Percentiles rank a stretch among this genome's conserved stretches.
These are phyloP conservation scores for Annona cherimola DNA, from an alignment of 164 flowering plant genomes.

Conservation along the genomic window DNA sequence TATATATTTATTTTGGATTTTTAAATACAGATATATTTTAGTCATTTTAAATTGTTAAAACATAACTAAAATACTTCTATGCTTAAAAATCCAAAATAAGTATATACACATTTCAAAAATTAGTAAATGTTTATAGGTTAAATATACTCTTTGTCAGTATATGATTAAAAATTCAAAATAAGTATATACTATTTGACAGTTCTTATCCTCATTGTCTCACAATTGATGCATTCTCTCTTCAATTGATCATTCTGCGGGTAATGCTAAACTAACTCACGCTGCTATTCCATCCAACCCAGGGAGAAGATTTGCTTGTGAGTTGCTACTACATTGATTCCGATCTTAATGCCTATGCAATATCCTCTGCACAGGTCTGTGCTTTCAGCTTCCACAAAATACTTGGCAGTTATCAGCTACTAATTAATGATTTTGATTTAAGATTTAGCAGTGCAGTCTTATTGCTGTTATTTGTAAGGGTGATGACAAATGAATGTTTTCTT, in stretches of 20 bases:
- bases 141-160: too few relatives aligned
- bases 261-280: not conserved
- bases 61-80: too few relatives aligned
- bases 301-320: conserved; percentile 70
- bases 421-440: not conserved
- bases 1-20: too few relatives aligned
- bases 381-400: not conserved
- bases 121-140: too few relatives aligned
- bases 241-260: not conserved
- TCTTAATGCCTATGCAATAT: conserved; percentile 73
- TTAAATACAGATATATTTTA: too few relatives aligned
- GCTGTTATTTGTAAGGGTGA: not conserved
- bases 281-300: conserved; percentile 32
- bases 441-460: not conserved
- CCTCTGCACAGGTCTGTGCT: conserved; percentile 66
- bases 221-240: not conserved
- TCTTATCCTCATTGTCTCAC: too few relatives aligned
- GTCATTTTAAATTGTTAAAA: too few relatives aligned
- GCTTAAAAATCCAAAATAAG: too few relatives aligned
- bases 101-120: too few relatives aligned
- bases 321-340: conserved; percentile 79
- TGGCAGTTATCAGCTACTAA: not conserved
- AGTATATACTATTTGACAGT: too few relatives aligned
- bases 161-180: too few relatives aligned
- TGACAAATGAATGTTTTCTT: not conserved